Conservation (phyloP, 1,284 basidiomycete species). For the Farysia itapuensis region DNA sequence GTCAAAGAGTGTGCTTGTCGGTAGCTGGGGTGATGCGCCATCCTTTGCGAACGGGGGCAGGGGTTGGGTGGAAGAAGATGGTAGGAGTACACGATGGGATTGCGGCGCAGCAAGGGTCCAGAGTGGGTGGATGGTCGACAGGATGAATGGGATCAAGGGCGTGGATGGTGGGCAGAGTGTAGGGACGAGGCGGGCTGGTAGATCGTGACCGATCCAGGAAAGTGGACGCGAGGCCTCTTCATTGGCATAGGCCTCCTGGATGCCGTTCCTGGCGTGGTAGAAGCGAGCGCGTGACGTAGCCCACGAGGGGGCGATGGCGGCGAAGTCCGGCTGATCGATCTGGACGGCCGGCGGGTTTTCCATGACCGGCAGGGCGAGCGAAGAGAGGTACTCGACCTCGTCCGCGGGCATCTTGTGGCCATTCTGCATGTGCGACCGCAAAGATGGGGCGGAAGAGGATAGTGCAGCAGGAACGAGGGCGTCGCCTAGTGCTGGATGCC, state of each 20-base stretch:
- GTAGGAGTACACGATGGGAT: no score
- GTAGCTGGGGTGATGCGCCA: background rate
- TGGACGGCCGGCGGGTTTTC: slow-evolving; percentile 2
- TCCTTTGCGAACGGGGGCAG: background rate
- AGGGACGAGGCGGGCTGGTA: slow-evolving; percentile 56
- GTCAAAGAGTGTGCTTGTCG: slow-evolving; percentile 5
- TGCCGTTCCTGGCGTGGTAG: slow-evolving; percentile 29
- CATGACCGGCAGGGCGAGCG: slow-evolving; percentile 24
- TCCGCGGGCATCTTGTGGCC: slow-evolving; percentile 2
- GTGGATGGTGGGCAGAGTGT: background rate
- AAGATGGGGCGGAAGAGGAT: background rate
- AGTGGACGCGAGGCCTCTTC: slow-evolving; percentile 33
- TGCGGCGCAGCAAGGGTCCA: slow-evolving; percentile 2
- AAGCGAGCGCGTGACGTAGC: slow-evolving; percentile 16
- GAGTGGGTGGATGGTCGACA: slow-evolving; percentile 11
- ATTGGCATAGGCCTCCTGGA: slow-evolving; percentile 20
- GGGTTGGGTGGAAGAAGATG: background rate
- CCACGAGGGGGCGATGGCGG: slow-evolving; percentile 13
- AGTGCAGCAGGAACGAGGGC: slow-evolving; percentile 14
- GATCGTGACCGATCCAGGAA: slow-evolving; percentile 61
- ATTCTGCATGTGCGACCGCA: no score
- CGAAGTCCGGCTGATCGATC: slow-evolving; percentile 6
- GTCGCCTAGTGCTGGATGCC: slow-evolving; percentile 17
- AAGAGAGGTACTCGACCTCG: slow-evolving; percentile 21
- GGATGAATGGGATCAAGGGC: background rate